phyloP scores from a whole-genome alignment of 2,329 filamentous ascomycete genomes.

The Phyllosticta citrichinensis region DNA sequence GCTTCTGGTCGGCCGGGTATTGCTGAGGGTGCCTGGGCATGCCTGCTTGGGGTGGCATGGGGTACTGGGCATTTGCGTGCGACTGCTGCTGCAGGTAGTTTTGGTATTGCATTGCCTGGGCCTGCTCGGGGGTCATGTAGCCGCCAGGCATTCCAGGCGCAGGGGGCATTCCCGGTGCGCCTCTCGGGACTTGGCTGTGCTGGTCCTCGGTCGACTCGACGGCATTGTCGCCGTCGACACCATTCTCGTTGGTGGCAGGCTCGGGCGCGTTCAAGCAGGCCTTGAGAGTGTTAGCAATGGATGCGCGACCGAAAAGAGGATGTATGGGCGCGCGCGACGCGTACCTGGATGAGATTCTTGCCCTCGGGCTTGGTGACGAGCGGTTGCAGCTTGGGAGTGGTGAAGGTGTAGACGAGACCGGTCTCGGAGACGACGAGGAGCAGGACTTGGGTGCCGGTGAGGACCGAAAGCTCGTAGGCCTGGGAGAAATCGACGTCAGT shows the following conservation, averaged over 20 bases:
- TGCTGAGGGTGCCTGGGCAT: slow-evolving; percentile 54
- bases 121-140: slow-evolving; percentile 54
- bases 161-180: slow-evolving; percentile 57
- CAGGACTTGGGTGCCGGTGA: slow-evolving; percentile 95
- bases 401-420: slow-evolving; percentile 95
- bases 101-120: slow-evolving; percentile 64
- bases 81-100: slow-evolving; percentile 68
- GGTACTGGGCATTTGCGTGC: slow-evolving; percentile 53
- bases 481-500: slow-evolving; percentile 28
- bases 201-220: slow-evolving; percentile 91
- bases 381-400: slow-evolving; percentile 94
- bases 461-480: slow-evolving; percentile 95
- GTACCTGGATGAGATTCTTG: slow-evolving; percentile 98
- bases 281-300: slow-evolving; percentile 43
- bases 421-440: slow-evolving; percentile 96
- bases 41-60: slow-evolving; percentile 65
- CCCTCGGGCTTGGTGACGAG: slow-evolving; percentile 97
- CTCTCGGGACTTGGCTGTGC: slow-evolving; percentile 64
- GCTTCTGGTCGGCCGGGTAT: slow-evolving; percentile 52
- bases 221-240: slow-evolving; percentile 39
- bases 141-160: slow-evolving; percentile 55
- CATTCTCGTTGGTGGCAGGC: slow-evolving; percentile 60
- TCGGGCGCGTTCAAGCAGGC: slow-evolving; percentile 95
- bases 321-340: slow-evolving; percentile 17
- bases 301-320: slow-evolving; percentile 6